These are phyloP conservation scores for barrel medic (Medicago truncatula) DNA, from an alignment of 306 rosid species.

Conservation along the genomic window DNA sequence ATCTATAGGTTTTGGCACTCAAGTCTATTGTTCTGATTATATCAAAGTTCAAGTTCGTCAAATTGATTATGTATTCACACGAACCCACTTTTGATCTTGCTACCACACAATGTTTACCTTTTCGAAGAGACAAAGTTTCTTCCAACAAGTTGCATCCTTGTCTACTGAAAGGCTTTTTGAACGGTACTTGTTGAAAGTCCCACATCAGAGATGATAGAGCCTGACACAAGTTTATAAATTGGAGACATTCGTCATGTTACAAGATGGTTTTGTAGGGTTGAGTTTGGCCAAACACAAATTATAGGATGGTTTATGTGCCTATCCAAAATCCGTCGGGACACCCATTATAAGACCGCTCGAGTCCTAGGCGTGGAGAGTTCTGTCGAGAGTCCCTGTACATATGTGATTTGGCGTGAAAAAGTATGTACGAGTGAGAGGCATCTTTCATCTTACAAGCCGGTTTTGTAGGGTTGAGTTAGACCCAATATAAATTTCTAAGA, in stretches of 20 bases:
- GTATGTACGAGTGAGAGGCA: neutral
- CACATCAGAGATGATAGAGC: no score
- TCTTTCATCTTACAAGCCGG: neutral
- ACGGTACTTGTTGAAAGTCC: neutral
- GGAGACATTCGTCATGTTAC: no score
- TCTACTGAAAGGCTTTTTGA: slow-evolving; percentile 28
- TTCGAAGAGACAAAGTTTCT: slow-evolving; percentile 10
- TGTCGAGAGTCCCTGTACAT: neutral
- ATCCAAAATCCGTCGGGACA: neutral
- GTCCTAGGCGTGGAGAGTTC: neutral
- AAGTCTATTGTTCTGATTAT: slow-evolving; percentile 14
- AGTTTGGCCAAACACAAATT: no score
- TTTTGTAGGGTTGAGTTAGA: neutral
- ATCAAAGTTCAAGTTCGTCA: slow-evolving; percentile 10
- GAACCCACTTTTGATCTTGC: slow-evolving; percentile 15
- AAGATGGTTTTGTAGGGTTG: no score
- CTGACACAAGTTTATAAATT: no score
- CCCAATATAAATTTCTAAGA: neutral
- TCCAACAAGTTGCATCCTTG: slow-evolving; percentile 12
- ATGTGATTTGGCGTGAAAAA: neutral
- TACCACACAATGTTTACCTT: neutral
- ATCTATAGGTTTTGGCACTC: slow-evolving; percentile 19
- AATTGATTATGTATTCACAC: slow-evolving; percentile 12
- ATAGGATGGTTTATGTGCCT: neutral
- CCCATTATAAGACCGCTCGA: neutral